Evolutionary conservation across 202 grass and related monocot genomes (phyloP).

Genomic region (Panicum hallii): DNA sequence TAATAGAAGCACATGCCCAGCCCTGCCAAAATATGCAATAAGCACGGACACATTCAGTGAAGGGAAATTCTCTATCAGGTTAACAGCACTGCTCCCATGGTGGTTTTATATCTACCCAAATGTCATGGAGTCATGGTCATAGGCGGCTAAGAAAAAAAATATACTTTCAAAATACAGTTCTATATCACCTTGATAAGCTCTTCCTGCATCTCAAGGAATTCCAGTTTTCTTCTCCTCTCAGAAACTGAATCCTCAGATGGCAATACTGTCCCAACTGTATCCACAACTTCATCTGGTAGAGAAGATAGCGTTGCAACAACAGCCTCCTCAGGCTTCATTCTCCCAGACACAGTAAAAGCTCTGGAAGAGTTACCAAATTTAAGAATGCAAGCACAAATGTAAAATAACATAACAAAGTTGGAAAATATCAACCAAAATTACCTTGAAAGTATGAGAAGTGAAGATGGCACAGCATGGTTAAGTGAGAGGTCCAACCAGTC

Average conservation of each 20-base stretch:
- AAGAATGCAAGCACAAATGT: constrained; percentile 15
- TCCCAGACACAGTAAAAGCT: constrained; percentile 94
- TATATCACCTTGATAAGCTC: constrained; percentile 93
- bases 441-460: constrained; percentile 98
- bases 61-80: constrained; percentile 25
- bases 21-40: neutral
- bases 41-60: constrained; percentile 1
- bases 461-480: constrained; percentile 90
- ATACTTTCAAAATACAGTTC: neutral
- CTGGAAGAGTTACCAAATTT: constrained; percentile 55
- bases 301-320: constrained; percentile 99
- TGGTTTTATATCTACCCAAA: constrained; percentile 25
- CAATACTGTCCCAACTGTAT: constrained; percentile 91
- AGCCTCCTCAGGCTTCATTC: constrained; percentile 98
- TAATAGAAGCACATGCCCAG: neutral
- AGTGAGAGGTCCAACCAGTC: constrained; percentile 98
- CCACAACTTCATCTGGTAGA: constrained; percentile 98
- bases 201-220: constrained; percentile 99
- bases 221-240: constrained; percentile 93
- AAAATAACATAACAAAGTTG: constrained; percentile 25
- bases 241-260: constrained; percentile 99
- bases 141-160: neutral
- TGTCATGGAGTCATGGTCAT: neutral
- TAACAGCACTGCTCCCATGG: neutral
- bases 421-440: constrained; percentile 49